These are phyloP conservation scores for Pythium utonaiense DNA, from an alignment of 352 stramenopile genomes.

Conservation along the genomic window DNA sequence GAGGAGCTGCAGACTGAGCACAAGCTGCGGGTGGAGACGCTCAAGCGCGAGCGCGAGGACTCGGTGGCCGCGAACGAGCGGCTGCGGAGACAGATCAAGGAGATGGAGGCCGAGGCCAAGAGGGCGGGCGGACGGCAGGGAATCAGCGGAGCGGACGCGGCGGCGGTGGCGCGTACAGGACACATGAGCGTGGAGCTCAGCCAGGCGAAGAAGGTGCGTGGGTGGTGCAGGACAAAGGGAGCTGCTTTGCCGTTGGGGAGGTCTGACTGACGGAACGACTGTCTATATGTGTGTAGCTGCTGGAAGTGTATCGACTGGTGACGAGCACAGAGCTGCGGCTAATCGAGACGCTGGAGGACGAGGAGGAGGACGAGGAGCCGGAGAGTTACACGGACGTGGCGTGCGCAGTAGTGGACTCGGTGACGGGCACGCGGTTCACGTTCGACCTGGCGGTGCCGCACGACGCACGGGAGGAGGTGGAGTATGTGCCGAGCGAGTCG, in stretches of 20 bases:
- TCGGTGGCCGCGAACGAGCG: conserved; percentile 12
- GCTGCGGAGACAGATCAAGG: conserved; percentile 20
- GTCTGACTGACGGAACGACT: not conserved
- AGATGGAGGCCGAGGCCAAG: conserved; percentile 9
- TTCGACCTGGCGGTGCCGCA: conserved; percentile 74
- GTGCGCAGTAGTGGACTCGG: conserved; percentile 65
- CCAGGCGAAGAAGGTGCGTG: conserved; percentile 67
- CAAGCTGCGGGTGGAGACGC: conserved; percentile 27
- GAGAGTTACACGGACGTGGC: conserved; percentile 56
- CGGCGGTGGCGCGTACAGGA: conserved; percentile 8
- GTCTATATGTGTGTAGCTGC: conserved; percentile 33
- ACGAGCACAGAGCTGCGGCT: conserved; percentile 75
- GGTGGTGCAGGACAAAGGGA: not conserved
- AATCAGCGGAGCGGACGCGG: conserved; percentile 8
- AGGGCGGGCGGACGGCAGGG: not conserved
- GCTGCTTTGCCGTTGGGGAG: not conserved
- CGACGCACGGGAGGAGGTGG: conserved; percentile 64
- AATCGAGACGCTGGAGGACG: conserved; percentile 49
- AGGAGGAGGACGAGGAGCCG: conserved; percentile 38
- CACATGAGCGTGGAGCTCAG: conserved; percentile 51
- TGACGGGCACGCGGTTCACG: conserved; percentile 58
- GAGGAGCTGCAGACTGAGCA: conserved; percentile 49
- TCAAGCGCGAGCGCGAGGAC: conserved; percentile 23
- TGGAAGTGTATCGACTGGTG: conserved; percentile 74
- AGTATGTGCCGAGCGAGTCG: conserved; percentile 72